These are phyloP conservation scores for Lecanosticta acicola DNA, from an alignment of 2,329 filamentous ascomycete species.

Conservation along the genomic window DNA sequence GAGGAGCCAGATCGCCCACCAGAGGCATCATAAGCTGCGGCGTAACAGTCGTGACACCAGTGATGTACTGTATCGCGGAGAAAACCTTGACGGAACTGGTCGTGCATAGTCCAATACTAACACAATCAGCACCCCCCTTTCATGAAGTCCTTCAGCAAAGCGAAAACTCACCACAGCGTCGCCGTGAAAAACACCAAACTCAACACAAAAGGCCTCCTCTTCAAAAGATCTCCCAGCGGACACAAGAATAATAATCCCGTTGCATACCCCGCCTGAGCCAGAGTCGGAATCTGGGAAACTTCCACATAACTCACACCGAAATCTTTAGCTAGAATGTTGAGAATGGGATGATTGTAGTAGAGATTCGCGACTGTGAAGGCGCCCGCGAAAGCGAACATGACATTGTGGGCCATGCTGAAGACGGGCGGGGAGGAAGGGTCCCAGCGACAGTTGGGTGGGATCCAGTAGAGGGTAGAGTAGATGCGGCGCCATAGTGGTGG, in stretches of 20 bases:
- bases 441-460: conserved; percentile 63
- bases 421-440: conserved; percentile 59
- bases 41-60: conserved; percentile 72
- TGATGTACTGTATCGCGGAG: conserved; percentile 64
- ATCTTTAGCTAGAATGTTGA: conserved; percentile 66
- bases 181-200: conserved; percentile 59
- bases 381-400: conserved; percentile 62
- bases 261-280: conserved; percentile 76
- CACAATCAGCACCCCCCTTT: not conserved
- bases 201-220: conserved; percentile 64
- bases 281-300: conserved; percentile 63
- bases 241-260: conserved; percentile 67
- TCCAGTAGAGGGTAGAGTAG: conserved; percentile 47
- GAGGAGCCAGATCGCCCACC: conserved; percentile 70
- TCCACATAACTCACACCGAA: conserved; percentile 66
- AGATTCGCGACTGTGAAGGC: conserved; percentile 73
- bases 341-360: conserved; percentile 75
- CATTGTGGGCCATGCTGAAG: conserved; percentile 63
- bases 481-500: conserved; percentile 21
- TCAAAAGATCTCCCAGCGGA: conserved; percentile 65
- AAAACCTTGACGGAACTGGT: conserved; percentile 62
- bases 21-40: conserved; percentile 71
- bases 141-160: conserved; percentile 8
- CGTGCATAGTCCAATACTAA: conserved; percentile 66
- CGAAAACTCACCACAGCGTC: conserved; percentile 52